These are phyloP conservation scores for Monosporascus sp. DNA, from an alignment of 2,329 filamentous ascomycete species.

Conservation along the genomic window DNA sequence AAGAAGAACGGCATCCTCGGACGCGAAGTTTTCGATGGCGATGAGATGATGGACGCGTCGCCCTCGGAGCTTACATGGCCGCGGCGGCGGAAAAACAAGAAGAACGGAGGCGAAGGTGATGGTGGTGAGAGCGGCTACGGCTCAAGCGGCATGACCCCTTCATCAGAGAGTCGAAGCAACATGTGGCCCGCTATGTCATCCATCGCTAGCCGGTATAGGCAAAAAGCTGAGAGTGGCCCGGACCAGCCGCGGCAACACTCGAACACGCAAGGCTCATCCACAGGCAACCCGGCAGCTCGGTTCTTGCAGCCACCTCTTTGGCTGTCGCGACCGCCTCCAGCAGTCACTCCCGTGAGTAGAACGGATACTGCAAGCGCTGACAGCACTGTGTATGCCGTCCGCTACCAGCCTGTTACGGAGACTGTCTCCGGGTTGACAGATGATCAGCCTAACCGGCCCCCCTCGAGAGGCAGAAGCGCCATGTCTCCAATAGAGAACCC, in stretches of 20 bases:
- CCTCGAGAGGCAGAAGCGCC: conserved; percentile 31
- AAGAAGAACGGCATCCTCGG: conserved; percentile 91
- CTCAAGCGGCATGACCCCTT: conserved; percentile 5
- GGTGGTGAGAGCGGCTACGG: conserved; percentile 26
- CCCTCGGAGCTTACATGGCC: conserved; percentile 46
- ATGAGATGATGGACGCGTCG: conserved; percentile 75
- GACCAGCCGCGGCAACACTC: conserved; percentile 9
- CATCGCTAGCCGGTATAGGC: conserved; percentile 33
- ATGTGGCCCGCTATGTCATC: conserved; percentile 37
- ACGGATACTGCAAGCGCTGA: conserved; percentile 59
- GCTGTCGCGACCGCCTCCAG: conserved; percentile 50
- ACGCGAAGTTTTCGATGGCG: conserved; percentile 86
- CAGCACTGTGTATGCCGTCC: conserved; percentile 58
- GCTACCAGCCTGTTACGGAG: conserved; percentile 55
- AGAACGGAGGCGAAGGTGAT: conserved; percentile 20
- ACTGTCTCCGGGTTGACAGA: conserved; percentile 42
- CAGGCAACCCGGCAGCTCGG: conserved; percentile 17
- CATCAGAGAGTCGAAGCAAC: conserved; percentile 24
- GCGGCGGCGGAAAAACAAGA: conserved; percentile 24
- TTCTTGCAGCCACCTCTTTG: conserved; percentile 46
- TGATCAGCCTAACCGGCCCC: conserved; percentile 23
- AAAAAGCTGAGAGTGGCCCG: conserved; percentile 18
- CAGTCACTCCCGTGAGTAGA: conserved; percentile 52
- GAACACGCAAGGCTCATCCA: conserved; percentile 13
- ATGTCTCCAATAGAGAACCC: conserved; percentile 17